These are phyloP conservation scores for Porcisia deanei DNA, from an alignment of 208 protist species.

Conservation along the genomic window DNA sequence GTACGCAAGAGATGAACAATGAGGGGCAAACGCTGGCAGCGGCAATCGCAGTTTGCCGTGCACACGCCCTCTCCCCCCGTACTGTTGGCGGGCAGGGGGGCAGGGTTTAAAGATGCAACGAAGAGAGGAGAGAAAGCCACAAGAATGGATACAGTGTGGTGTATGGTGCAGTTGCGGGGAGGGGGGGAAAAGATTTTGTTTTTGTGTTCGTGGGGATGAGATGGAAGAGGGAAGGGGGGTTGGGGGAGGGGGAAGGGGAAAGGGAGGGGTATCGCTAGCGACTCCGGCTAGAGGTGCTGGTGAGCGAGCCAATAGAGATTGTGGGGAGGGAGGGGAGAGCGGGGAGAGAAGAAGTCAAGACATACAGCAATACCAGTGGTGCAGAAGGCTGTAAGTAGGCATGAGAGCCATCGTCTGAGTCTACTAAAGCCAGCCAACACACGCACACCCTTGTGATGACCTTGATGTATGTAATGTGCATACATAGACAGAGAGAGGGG, in stretches of 20 bases:
- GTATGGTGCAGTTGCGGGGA: background rate
- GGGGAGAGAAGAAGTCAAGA: background rate
- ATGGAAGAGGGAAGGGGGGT: background rate
- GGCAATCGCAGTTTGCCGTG: background rate
- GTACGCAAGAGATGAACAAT: background rate
- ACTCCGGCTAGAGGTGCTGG: background rate
- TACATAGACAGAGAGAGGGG: background rate
- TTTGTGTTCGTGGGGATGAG: background rate
- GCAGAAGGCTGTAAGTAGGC: background rate
- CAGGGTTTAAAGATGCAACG: background rate
- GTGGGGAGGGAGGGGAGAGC: too few species aligned
- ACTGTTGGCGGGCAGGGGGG: background rate
- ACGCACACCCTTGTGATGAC: background rate
- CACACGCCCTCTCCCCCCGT: background rate
- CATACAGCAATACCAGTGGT: background rate
- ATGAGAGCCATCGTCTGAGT: background rate
- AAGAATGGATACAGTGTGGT: background rate
- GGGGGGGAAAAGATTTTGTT: background rate
- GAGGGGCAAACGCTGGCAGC: background rate
- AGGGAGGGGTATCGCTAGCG: background rate
- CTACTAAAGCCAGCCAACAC: background rate
- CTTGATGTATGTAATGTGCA: background rate
- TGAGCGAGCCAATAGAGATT: background rate
- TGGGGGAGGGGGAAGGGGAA: background rate
- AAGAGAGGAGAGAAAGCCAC: slow-evolving; percentile 15